These are phyloP conservation scores for Vanilla planifolia DNA, from an alignment of 106 monocot species.

Conservation along the genomic window DNA sequence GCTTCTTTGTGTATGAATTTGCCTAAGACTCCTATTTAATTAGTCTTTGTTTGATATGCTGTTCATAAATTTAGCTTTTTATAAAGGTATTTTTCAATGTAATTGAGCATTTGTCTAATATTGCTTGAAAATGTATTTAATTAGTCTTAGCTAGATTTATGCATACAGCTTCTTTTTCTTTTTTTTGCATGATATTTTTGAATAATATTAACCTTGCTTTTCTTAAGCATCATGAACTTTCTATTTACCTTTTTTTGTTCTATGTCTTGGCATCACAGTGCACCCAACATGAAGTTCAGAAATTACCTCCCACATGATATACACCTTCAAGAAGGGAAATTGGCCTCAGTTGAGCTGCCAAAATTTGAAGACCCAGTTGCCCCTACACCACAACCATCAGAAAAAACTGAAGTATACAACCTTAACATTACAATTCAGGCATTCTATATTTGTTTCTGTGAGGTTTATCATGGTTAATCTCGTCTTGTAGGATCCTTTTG, in stretches of 20 bases:
- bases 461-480: not conserved
- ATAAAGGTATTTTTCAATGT: no score
- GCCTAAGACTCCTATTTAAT: no score
- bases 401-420: conserved; percentile 53
- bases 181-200: no score
- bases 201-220: no score
- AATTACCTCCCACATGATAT: conserved; percentile 97
- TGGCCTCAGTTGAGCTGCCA: conserved; percentile 64
- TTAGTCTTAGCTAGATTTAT: no score
- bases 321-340: conserved; percentile 76
- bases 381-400: conserved; percentile 31
- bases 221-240: no score
- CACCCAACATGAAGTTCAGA: conserved; percentile 78
- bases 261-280: conserved; percentile 20
- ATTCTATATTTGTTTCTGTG: not conserved
- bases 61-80: no score
- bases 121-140: no score
- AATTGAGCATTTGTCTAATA: no score
- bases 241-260: not conserved
- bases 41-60: no score
- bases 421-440: not conserved
- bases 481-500: conserved; percentile 72
- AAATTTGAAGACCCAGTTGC: conserved; percentile 94
- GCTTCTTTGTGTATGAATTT: no score
- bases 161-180: no score